Conservation (phyloP, 257 asterid species). For the Cruciata laevipes region DNA sequence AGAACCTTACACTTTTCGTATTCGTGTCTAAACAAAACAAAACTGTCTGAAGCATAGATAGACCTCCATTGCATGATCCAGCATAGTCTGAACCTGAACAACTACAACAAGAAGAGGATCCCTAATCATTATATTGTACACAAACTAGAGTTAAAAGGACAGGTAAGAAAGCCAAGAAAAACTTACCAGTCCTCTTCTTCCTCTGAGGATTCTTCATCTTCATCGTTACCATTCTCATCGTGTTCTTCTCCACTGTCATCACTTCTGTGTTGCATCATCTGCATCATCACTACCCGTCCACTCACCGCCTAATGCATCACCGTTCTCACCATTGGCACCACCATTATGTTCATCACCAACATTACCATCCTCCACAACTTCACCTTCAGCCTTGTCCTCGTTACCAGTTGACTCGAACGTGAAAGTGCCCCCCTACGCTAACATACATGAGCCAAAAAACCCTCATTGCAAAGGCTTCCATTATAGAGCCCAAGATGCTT, state of each 20-base stretch:
- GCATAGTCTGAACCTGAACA: background rate
- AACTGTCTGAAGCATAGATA: constrained; percentile 12
- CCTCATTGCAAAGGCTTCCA: background rate
- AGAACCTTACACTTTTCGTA: constrained; percentile 7
- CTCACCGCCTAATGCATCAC: background rate
- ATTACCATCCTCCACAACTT: background rate
- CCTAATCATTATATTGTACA: background rate
- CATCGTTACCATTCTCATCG: background rate
- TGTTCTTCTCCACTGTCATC: background rate
- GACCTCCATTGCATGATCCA: constrained; percentile 12
- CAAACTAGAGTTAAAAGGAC: background rate
- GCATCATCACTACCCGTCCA: background rate
- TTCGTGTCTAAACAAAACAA: constrained; percentile 14
- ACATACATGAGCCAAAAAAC: background rate
- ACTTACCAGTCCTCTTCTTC: background rate
- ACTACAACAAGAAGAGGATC: background rate
- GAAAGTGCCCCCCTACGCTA: too few relatives aligned
- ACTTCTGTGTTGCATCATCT: background rate
- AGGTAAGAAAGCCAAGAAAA: background rate
- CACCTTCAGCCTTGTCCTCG: background rate
- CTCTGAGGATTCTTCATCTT: background rate
- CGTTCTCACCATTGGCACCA: background rate
- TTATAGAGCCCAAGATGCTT: too few relatives aligned
- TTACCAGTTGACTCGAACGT: background rate
- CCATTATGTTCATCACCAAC: background rate